Base-by-base conservation (phyloP, 148 eudicot species). In the Rhododendron mucronatum region DNA sequence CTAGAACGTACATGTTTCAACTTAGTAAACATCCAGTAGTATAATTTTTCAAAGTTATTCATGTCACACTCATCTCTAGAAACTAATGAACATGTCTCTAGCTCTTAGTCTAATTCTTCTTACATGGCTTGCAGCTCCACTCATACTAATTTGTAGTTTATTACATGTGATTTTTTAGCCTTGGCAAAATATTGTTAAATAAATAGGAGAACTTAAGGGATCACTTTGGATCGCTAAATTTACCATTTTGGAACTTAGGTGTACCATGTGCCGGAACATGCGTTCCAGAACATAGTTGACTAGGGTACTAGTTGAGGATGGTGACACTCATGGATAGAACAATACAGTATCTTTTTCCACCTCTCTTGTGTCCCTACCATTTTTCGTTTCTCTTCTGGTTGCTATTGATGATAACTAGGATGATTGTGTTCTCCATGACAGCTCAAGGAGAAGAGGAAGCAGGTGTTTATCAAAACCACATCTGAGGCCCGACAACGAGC, bases 401-500 rank as follows among this genome's bases (percentile, higher is more conserved):
- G 47, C 30, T 74, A 48, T 71, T 37, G 33, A 30, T 26, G 35
- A 16, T 41, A 4, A 35, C 41, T 69, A 28, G 20, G 65, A 48
- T 78, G 50, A 74, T 81, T 86, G 82, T 87, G 84, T 51, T 86
- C 85, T 89, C 71, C 75, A 74, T 88, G 83, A 35, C 84, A 97
- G 99, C 71, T 97, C 69, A 95, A 93, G 91, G 98, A 97, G 87
- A 97, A 97, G 91, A 94, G 89, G 91, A 95, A 89, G 90, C 99
- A 97, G 85, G 39, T 92, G 75, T 95, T 94, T 90, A 93, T 97
- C 65, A 97, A 97, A 92, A 92, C 95, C 86, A 95, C 98, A 61
- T 90, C 99, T 83, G 99, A 97, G 83, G 99, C 94, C 63, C 94
- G 99, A 85, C 98, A 95, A 89, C 94, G 96, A 92, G 97, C 96